Conservation (phyloP, 441 rosid species). For the Flueggea neowawraea region DNA sequence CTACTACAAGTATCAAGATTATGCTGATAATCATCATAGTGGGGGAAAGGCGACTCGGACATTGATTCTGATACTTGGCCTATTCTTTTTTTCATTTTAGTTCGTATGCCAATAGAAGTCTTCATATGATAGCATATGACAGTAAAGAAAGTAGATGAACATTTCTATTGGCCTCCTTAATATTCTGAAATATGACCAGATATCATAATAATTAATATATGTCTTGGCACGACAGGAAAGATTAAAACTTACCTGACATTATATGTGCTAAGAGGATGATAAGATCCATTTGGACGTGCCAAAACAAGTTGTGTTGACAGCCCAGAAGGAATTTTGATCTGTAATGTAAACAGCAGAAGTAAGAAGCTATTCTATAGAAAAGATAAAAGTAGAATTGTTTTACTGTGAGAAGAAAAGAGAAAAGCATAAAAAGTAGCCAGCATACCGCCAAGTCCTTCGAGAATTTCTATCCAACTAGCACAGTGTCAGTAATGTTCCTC, state of each 20-base stretch:
- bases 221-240: not conserved
- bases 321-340: conserved; percentile 92
- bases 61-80: no score
- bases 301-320: conserved; percentile 75
- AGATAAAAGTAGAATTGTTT: not conserved
- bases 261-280: conserved; percentile 65
- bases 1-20: no score
- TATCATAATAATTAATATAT: no score
- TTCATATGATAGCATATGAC: no score
- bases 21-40: no score
- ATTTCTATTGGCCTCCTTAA: no score
- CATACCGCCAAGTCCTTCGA: conserved; percentile 63
- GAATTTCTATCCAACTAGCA: conserved; percentile 57
- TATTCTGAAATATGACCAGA: no score
- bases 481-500: conserved; percentile 39
- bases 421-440: conserved; percentile 11
- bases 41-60: no score
- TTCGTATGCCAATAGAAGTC: no score
- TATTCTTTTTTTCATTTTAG: no score
- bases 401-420: not conserved
- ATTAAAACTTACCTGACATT: conserved; percentile 47
- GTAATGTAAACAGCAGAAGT: conserved; percentile 23
- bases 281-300: conserved; percentile 73
- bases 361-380: not conserved
- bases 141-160: no score